Evolutionary conservation across 805 yeast genomes (phyloP).

Genomic region (Lipomyces yamanashiensis): DNA sequence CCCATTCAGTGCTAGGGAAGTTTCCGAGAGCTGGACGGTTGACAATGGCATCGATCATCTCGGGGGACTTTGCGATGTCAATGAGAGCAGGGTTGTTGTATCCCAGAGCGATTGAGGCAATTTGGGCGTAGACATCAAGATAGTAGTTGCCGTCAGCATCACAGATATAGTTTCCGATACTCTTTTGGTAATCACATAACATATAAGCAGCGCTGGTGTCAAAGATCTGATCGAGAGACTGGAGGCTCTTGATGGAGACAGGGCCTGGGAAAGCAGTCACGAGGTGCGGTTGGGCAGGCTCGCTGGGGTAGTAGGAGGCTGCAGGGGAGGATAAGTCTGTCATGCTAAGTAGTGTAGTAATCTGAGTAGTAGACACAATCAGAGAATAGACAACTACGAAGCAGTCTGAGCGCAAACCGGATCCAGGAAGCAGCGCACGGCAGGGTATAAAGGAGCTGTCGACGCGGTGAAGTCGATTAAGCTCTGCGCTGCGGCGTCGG

Average conservation of each 20-base stretch:
- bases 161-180: slow-evolving; percentile 76
- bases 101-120: slow-evolving; percentile 83
- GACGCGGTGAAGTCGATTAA: neutral
- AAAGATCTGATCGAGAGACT: slow-evolving; percentile 60
- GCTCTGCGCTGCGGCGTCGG: slow-evolving; percentile 6
- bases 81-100: slow-evolving; percentile 80
- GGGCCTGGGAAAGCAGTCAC: slow-evolving; percentile 72
- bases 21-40: slow-evolving; percentile 86
- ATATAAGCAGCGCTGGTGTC: slow-evolving; percentile 77
- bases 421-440: neutral
- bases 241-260: slow-evolving; percentile 17
- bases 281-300: slow-evolving; percentile 73
- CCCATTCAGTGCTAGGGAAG: slow-evolving; percentile 72
- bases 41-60: slow-evolving; percentile 71
- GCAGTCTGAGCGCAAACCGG: too few relatives aligned
- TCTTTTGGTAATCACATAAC: slow-evolving; percentile 74
- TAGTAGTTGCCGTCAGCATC: slow-evolving; percentile 79
- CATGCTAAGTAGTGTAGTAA: too few relatives aligned
- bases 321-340: slow-evolving; percentile 6
- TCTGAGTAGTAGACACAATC: too few relatives aligned
- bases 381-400: too few relatives aligned
- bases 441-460: neutral
- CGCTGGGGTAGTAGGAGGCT: slow-evolving; percentile 69
- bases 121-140: slow-evolving; percentile 81
- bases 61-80: slow-evolving; percentile 69